These are phyloP conservation scores for Mycena metata DNA, from an alignment of 768 basidiomycete species.

Conservation along the genomic window DNA sequence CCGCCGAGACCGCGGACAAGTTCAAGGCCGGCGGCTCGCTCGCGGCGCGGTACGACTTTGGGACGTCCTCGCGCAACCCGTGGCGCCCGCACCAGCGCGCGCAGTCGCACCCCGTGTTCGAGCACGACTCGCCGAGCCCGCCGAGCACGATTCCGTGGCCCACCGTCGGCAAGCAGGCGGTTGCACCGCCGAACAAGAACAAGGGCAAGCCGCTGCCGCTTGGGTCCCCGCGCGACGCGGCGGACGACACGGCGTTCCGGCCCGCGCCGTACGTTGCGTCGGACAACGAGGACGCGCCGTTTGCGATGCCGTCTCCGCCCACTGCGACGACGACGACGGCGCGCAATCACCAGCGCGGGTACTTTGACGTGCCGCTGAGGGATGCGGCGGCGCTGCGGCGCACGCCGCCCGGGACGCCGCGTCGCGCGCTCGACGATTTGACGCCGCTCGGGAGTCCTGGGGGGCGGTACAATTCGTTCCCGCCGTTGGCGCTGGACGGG, in stretches of 20 bases:
- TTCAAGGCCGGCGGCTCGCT: conserved; percentile 59
- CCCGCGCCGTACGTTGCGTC: conserved; percentile 37
- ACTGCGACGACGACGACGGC: conserved; percentile 37
- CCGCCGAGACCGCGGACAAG: conserved; percentile 34
- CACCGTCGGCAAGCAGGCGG: background rate
- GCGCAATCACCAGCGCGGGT: conserved; percentile 73
- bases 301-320: conserved; percentile 26
- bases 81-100: conserved; percentile 63
- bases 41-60: conserved; percentile 71
- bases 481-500: conserved; percentile 42
- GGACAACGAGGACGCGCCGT: conserved; percentile 48
- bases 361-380: conserved; percentile 60
- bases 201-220: conserved; percentile 44
- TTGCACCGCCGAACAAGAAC: conserved; percentile 18
- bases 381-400: conserved; percentile 48
- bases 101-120: conserved; percentile 61
- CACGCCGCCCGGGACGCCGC: conserved; percentile 66
- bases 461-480: conserved; percentile 54
- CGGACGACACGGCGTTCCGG: conserved; percentile 48
- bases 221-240: conserved; percentile 67
- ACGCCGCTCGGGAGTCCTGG: conserved; percentile 42
- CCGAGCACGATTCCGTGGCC: conserved; percentile 61
- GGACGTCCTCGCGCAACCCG: conserved; percentile 62
- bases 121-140: conserved; percentile 40
- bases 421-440: conserved; percentile 39